phyloP scores from a whole-genome alignment of 495 filamentous ascomycete species.

The Aspergillus bertholletiae region DNA sequence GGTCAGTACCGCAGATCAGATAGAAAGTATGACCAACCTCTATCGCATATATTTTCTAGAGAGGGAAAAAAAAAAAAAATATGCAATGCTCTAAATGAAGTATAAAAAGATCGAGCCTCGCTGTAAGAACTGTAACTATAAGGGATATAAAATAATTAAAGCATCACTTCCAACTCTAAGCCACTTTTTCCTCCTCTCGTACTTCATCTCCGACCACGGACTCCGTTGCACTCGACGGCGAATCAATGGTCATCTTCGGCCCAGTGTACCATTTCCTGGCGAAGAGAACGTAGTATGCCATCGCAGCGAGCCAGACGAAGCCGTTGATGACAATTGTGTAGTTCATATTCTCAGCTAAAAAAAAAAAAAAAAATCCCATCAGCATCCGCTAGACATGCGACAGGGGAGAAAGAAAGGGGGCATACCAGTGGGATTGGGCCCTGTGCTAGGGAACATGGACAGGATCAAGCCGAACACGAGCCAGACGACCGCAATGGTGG shows the following conservation, averaged over 20 bases:
- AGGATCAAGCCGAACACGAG: conserved; percentile 51
- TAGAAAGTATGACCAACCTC: too few relatives aligned
- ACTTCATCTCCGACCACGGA: not conserved
- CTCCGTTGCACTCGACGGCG: not conserved
- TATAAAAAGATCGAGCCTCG: too few relatives aligned
- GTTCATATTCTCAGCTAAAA: conserved; percentile 51
- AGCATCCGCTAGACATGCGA: not conserved
- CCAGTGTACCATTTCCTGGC: conserved; percentile 73
- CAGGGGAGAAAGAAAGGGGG: conserved; percentile 3
- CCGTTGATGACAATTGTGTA: conserved; percentile 64
- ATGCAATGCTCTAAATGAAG: too few relatives aligned
- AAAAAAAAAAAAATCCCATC: not conserved
- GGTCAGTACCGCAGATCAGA: too few relatives aligned
- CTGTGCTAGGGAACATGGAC: conserved; percentile 52
- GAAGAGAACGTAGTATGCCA: conserved; percentile 62
- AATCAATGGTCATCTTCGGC: conserved; percentile 63
- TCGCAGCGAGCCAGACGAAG: conserved; percentile 57
- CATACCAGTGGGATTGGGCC: conserved; percentile 48
- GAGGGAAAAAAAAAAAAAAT: too few relatives aligned
- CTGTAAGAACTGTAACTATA: too few relatives aligned
- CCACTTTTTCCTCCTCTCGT: not conserved
- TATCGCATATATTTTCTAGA: too few relatives aligned
- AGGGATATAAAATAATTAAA: not conserved
- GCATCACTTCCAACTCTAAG: too few relatives aligned
- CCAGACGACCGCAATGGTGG: conserved; percentile 49